phyloP scores from a whole-genome alignment of 1,284 basidiomycete genomes.

The Malassezia sp. region DNA sequence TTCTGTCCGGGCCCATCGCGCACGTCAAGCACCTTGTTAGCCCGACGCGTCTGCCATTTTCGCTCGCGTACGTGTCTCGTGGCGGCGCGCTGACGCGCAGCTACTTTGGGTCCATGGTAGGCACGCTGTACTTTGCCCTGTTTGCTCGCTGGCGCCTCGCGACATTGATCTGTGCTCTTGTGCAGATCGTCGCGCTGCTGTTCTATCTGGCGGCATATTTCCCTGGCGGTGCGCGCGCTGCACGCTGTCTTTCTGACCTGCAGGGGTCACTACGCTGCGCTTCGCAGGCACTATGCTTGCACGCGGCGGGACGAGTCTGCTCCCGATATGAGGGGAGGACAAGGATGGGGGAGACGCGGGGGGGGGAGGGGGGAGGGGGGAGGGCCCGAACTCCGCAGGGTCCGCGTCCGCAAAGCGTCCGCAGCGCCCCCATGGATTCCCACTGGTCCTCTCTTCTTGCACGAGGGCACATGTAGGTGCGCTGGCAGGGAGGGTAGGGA shows the following conservation, averaged over 20 bases:
- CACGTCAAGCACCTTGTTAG: conserved; percentile 40
- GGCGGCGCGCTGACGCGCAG: conserved; percentile 6
- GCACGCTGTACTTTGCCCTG: conserved; percentile 45
- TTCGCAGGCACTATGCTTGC: conserved; percentile 37
- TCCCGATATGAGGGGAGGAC: no score
- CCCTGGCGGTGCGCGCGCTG: conserved; percentile 27
- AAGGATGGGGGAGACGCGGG: no score
- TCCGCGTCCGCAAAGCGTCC: no score
- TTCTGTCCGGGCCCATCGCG: conserved; percentile 40
- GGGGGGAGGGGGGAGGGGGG: no score
- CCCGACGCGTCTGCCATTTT: conserved; percentile 52
- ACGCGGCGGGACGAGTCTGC: conserved; percentile 32
- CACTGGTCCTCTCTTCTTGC: no score
- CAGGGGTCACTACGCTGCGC: conserved; percentile 33
- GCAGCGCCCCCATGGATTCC: no score
- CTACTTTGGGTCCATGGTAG: conserved; percentile 33
- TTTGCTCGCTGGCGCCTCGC: conserved; percentile 35
- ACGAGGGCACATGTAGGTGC: no score
- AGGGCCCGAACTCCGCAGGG: no score
- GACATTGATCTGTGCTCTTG: conserved; percentile 30
- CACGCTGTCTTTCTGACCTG: neutral
- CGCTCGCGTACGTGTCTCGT: conserved; percentile 49
- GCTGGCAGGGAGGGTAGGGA: no score
- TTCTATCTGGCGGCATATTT: conserved; percentile 43
- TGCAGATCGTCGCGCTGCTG: conserved; percentile 35